A percentile compares a stretch with the other conserved stretches of the same genome.
Evolutionary conservation across 495 filamentous ascomycete species (phyloP).

Genomic region (Penicillium cataractarum): DNA sequence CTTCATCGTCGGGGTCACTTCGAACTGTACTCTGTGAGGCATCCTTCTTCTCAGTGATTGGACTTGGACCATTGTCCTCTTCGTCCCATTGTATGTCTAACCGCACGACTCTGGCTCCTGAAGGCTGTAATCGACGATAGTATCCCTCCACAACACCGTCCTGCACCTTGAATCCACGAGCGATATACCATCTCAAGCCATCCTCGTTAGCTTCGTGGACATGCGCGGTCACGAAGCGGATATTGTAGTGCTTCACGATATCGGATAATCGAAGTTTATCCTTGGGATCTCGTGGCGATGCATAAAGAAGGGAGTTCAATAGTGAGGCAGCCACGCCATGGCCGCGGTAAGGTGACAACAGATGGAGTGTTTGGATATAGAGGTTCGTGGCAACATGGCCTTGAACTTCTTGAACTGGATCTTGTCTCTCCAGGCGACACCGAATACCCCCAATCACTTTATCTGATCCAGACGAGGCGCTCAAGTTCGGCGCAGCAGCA

Average conservation of each 20-base stretch:
- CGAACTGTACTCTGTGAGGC: constrained; percentile 1
- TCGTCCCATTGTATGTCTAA: constrained; percentile 41
- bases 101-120: constrained; percentile 76
- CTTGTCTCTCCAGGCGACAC: constrained; percentile 68
- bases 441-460: constrained; percentile 83
- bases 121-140: constrained; percentile 82
- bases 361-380: constrained; percentile 86
- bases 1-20: constrained; percentile 36
- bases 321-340: constrained; percentile 79
- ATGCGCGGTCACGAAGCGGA: constrained; percentile 74
- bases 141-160: constrained; percentile 69
- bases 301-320: constrained; percentile 61
- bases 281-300: constrained; percentile 30
- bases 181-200: constrained; percentile 81
- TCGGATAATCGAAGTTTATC: constrained; percentile 43
- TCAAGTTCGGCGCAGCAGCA: constrained; percentile 39
- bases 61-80: constrained; percentile 2
- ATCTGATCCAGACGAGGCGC: constrained; percentile 38
- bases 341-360: constrained; percentile 80
- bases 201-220: constrained; percentile 94
- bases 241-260: constrained; percentile 53
- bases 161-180: constrained; percentile 72
- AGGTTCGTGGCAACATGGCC: constrained; percentile 49
- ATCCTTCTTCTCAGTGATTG: constrained; percentile 1
- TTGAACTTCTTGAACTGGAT: constrained; percentile 30